Evolutionary conservation across 2,329 filamentous ascomycete species (phyloP), one percentile per base, ranked within the genome.

Genomic region (Fusarium nygamai): DNA sequence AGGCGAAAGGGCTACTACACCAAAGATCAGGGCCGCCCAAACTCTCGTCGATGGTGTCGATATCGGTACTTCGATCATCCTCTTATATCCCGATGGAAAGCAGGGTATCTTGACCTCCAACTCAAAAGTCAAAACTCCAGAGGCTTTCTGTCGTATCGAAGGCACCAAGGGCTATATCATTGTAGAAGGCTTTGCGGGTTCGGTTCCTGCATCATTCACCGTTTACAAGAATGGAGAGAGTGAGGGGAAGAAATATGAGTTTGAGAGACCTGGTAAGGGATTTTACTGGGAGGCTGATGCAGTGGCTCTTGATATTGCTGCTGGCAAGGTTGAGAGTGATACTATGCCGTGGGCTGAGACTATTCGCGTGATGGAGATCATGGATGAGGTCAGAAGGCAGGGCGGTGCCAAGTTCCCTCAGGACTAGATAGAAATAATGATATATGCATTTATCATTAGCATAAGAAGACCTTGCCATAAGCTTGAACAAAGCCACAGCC

Each of bases 311-410:
- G 83, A 85, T 67, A 80, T 86, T 46, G 78, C 80, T 5, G 80
- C 81, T 8, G 83, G 83, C 0, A 81, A 75, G 54, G 78, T 76
- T 11, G 78, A 87, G 71, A 86, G 81, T 60, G 75, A 76, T 1
- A 78, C 83, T 7, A 85, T 88, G 82, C 85, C 86, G 0, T 86
- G 83, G 83, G 75, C 79, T 0, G 85, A 87, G 77, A 87, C 85
- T 0, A 62, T 88, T 17, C 80, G 83, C 0, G 81, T 87, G 0
- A 79, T 88, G 81, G 82, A 83, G 62, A 80, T 87, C 24, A 81
- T 88, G 82, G 86, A 88, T 67, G 83, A 86, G 64, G 81, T 86
- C 14, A 77, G 86, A 43, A 74, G 72, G 14, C 81, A 82, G n/a
- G 81, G 80, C 0, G 81, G 79, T 0, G 73, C 79, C 0, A 70